Evolutionary conservation across 768 basidiomycete species (phyloP).

Genomic region (Boletellus sp.): DNA sequence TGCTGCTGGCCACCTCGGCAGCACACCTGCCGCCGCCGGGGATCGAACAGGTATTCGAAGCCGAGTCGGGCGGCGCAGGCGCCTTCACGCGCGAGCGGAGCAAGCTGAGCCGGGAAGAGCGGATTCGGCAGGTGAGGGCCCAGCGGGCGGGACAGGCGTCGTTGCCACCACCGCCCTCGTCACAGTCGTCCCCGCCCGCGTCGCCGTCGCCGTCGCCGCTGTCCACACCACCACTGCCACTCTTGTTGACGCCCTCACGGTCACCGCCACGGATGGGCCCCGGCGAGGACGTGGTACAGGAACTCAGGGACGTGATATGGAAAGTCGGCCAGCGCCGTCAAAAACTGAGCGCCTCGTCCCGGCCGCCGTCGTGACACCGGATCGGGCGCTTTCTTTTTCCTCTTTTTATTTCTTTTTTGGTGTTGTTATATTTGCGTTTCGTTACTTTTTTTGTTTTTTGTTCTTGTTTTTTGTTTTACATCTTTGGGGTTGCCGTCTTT

Average conservation of each 20-base stretch:
- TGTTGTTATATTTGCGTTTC: too few relatives aligned
- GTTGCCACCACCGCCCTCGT: background rate
- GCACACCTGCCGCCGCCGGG: slow-evolving; percentile 61
- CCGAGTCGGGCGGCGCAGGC: slow-evolving; percentile 40
- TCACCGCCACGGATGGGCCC: slow-evolving; percentile 50
- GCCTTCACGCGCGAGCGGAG: slow-evolving; percentile 55
- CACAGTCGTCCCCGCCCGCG: background rate
- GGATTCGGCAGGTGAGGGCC: slow-evolving; percentile 58
- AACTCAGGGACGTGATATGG: slow-evolving; percentile 84
- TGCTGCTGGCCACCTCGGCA: slow-evolving; percentile 48
- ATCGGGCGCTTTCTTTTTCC: too few relatives aligned
- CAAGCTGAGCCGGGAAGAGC: slow-evolving; percentile 69
- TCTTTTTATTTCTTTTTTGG: too few relatives aligned
- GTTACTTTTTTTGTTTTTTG: too few relatives aligned
- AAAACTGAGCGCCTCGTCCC: too few relatives aligned
- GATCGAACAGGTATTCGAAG: slow-evolving; percentile 82
- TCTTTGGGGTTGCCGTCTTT: too few relatives aligned
- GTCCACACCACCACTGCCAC: background rate
- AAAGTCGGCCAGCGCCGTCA: slow-evolving; percentile 67
- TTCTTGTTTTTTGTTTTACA: background rate
- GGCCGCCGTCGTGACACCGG: background rate
- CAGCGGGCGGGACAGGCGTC: background rate
- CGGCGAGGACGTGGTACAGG: slow-evolving; percentile 76
- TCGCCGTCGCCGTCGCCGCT: background rate
- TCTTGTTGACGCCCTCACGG: background rate